Evolutionary conservation across 257 asterid genomes (phyloP).

Genomic region (Thymus quinquecostatus): DNA sequence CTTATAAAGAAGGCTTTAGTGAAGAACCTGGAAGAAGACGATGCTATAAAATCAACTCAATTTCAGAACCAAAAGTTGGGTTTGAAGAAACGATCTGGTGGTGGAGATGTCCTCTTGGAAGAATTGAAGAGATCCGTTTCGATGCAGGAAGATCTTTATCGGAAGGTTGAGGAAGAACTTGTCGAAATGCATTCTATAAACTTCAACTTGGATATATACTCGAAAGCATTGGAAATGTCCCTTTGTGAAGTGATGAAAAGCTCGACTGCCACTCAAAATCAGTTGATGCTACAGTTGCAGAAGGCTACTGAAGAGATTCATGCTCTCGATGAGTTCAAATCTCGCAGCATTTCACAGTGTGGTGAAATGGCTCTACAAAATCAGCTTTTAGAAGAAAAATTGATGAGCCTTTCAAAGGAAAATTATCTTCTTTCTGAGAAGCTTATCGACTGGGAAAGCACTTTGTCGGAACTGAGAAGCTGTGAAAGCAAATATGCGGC

Average conservation of each 20-base stretch:
- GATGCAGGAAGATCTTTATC: constrained; percentile 78
- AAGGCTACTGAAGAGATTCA: constrained; percentile 64
- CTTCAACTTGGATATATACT: constrained; percentile 76
- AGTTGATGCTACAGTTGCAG: constrained; percentile 65
- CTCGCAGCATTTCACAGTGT: constrained; percentile 54
- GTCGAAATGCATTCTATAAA: constrained; percentile 69
- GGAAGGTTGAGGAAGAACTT: constrained; percentile 86
- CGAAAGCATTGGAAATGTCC: constrained; percentile 64
- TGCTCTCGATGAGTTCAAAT: constrained; percentile 59
- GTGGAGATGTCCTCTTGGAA: constrained; percentile 77
- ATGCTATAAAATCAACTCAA: constrained; percentile 34
- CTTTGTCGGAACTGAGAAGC: constrained; percentile 42
- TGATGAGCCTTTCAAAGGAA: constrained; percentile 49
- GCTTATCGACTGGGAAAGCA: constrained; percentile 55
- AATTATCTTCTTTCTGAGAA: constrained; percentile 60
- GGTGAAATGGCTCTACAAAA: constrained; percentile 70
- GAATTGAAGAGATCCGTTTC: constrained; percentile 81
- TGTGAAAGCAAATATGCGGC: constrained; percentile 58
- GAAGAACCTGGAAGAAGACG: constrained; percentile 46
- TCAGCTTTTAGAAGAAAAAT: constrained; percentile 65
- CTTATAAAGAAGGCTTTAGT: constrained; percentile 84
- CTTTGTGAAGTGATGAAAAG: constrained; percentile 65
- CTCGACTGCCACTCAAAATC: constrained; percentile 60
- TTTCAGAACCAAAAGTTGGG: constrained; percentile 45
- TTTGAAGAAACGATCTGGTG: constrained; percentile 48